Evolutionary conservation across 768 basidiomycete species (phyloP).

Genomic region (Dentipellis sp.): DNA sequence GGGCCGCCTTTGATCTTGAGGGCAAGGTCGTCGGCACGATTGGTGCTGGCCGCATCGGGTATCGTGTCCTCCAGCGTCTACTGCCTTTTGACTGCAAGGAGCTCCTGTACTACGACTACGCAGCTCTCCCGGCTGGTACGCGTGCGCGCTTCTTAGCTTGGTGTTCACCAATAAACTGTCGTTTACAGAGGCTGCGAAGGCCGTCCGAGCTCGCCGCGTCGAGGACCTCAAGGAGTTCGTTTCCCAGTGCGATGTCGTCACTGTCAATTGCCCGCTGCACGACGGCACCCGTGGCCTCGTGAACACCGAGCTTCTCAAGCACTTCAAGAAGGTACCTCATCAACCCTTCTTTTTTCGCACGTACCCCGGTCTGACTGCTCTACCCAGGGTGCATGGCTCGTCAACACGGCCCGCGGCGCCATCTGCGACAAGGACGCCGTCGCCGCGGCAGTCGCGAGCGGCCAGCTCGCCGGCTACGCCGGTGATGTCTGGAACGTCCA

Average conservation of each 20-base stretch:
- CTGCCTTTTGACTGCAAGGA: constrained; percentile 84
- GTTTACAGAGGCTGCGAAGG: constrained; percentile 46
- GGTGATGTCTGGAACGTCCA: constrained; percentile 82
- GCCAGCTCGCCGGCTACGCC: constrained; percentile 52
- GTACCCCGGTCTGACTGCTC: neutral
- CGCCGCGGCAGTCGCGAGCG: constrained; percentile 63
- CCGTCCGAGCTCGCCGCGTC: constrained; percentile 64
- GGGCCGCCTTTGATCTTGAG: constrained; percentile 84
- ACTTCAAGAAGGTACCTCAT: constrained; percentile 62
- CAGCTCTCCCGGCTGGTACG: constrained; percentile 54
- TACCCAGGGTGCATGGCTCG: constrained; percentile 64
- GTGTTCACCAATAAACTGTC: constrained; percentile 4
- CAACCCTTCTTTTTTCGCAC: constrained; percentile 21
- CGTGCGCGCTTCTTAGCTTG: neutral
- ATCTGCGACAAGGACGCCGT: constrained; percentile 83
- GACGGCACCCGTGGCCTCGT: constrained; percentile 75
- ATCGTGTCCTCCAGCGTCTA: constrained; percentile 49
- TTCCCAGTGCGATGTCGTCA: constrained; percentile 64
- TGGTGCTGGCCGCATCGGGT: constrained; percentile 74
- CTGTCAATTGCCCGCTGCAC: constrained; percentile 86
- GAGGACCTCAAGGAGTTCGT: constrained; percentile 51
- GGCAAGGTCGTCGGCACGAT: constrained; percentile 89
- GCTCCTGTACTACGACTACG: constrained; percentile 84
- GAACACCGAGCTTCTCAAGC: constrained; percentile 72
- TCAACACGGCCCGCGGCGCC: constrained; percentile 91